phyloP scores from a whole-genome alignment of 768 basidiomycete genomes.

The Leccinellum albellum region DNA sequence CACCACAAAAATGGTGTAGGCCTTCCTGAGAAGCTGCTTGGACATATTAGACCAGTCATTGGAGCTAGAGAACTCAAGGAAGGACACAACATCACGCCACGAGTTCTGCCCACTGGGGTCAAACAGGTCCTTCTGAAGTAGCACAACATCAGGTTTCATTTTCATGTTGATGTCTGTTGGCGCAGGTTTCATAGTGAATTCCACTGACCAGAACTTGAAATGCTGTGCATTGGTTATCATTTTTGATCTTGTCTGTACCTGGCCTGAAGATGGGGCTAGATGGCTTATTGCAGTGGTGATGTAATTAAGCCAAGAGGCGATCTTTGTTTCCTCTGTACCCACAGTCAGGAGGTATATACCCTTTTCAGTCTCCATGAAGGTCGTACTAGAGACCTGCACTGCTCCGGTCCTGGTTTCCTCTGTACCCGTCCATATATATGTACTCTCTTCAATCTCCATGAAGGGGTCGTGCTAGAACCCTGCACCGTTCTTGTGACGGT shows the following conservation, averaged over 20 bases:
- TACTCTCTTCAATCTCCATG: too few relatives aligned
- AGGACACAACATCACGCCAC: background rate
- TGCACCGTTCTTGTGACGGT: too few relatives aligned
- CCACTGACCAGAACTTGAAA: background rate
- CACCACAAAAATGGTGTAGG: background rate
- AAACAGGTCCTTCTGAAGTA: background rate
- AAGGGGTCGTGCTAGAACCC: too few relatives aligned
- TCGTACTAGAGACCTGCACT: too few relatives aligned
- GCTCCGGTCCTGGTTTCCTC: too few relatives aligned
- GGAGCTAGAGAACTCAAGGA: background rate
- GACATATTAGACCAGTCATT: background rate
- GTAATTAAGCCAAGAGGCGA: too few relatives aligned
- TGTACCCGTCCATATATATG: too few relatives aligned
- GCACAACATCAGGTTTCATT: background rate
- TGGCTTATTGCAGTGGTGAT: too few relatives aligned
- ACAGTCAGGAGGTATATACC: too few relatives aligned
- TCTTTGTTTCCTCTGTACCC: too few relatives aligned
- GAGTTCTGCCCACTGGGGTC: background rate
- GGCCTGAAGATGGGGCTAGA: too few relatives aligned
- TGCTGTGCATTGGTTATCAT: background rate
- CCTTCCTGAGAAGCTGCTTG: background rate
- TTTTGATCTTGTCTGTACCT: background rate
- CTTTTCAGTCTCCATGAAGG: too few relatives aligned
- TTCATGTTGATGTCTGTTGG: background rate
- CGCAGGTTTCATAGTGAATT: background rate